Evolutionary conservation across 78 protist genomes (phyloP).

Genomic region (Pelomyxa schiedti): DNA sequence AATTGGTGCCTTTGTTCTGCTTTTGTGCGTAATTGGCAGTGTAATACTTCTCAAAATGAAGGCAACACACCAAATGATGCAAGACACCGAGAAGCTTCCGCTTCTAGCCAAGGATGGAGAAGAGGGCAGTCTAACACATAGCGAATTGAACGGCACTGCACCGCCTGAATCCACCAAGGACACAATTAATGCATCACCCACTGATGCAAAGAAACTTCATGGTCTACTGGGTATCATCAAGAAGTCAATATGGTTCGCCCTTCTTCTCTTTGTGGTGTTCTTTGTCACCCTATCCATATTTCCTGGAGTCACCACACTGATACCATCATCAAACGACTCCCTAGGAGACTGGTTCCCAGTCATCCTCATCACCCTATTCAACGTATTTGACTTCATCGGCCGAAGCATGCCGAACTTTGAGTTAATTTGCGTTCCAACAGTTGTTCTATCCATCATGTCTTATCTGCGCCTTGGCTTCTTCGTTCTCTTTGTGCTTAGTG

Average conservation of each 20-base stretch:
- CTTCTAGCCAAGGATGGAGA: too few species aligned
- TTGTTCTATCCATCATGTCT: not conserved
- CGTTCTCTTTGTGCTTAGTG: not conserved
- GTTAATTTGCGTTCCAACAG: not conserved
- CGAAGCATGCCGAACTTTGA: not conserved
- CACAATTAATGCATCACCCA: too few species aligned
- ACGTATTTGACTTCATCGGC: not conserved
- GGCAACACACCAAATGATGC: too few species aligned
- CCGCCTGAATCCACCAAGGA: too few species aligned
- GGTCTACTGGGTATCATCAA: too few species aligned
- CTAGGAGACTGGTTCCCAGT: not conserved
- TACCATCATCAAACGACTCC: not conserved
- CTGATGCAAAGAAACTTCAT: too few species aligned
- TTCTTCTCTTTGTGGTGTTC: not conserved
- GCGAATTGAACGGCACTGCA: too few species aligned
- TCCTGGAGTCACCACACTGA: not conserved
- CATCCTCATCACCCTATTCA: not conserved
- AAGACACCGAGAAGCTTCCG: too few species aligned
- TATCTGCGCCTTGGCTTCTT: not conserved
- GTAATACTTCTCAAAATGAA: not conserved
- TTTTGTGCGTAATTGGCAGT: not conserved
- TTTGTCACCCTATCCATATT: not conserved
- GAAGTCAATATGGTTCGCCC: too few species aligned
- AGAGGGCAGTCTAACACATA: too few species aligned
- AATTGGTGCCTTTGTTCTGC: not conserved